Percentiles rank a stretch among this genome's conserved stretches.
phyloP scores from a whole-genome alignment of 2,329 filamentous ascomycete species.

The Fusarium odoratissimum region DNA sequence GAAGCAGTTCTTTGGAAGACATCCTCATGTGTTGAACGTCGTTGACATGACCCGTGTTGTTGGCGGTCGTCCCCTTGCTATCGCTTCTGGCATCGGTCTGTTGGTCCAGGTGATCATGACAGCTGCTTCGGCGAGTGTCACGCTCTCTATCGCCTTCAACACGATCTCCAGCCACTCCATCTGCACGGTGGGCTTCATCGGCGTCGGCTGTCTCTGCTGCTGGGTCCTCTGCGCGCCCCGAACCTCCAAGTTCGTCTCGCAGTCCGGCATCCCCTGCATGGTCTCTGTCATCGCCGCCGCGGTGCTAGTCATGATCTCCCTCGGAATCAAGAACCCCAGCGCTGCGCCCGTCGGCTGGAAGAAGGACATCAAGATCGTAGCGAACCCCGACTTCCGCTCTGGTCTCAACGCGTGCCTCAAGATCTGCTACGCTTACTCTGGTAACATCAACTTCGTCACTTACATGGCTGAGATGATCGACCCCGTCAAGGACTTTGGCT shows the following conservation, averaged over 20 bases:
- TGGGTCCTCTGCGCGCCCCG: constrained; percentile 74
- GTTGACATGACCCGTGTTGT: constrained; percentile 74
- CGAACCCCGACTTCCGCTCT: constrained; percentile 47
- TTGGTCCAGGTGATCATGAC: constrained; percentile 79
- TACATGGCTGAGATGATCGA: constrained; percentile 53
- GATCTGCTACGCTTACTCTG: constrained; percentile 53
- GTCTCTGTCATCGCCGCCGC: constrained; percentile 51
- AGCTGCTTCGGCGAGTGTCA: constrained; percentile 73
- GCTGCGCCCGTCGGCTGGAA: constrained; percentile 45
- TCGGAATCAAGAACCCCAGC: constrained; percentile 48
- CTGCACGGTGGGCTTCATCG: constrained; percentile 75
- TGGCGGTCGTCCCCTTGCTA: constrained; percentile 48
- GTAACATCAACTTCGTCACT: constrained; percentile 53
- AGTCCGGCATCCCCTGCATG: constrained; percentile 49
- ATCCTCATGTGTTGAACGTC: constrained; percentile 76
- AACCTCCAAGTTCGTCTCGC: constrained; percentile 64
- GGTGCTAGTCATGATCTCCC: constrained; percentile 53
- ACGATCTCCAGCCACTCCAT: constrained; percentile 70
- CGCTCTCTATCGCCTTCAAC: constrained; percentile 75
- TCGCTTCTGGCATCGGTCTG: constrained; percentile 67
- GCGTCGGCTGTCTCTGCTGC: constrained; percentile 70
- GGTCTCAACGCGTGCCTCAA: constrained; percentile 51
- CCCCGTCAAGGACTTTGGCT: constrained; percentile 48
- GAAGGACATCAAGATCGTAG: constrained; percentile 47
- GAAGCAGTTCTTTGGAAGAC: constrained; percentile 75